A percentile compares a stretch with the other conserved stretches of the same genome.
Evolutionary conservation across 352 stramenopile genomes (phyloP).

Genomic region (Phytopythium oedochilum): DNA sequence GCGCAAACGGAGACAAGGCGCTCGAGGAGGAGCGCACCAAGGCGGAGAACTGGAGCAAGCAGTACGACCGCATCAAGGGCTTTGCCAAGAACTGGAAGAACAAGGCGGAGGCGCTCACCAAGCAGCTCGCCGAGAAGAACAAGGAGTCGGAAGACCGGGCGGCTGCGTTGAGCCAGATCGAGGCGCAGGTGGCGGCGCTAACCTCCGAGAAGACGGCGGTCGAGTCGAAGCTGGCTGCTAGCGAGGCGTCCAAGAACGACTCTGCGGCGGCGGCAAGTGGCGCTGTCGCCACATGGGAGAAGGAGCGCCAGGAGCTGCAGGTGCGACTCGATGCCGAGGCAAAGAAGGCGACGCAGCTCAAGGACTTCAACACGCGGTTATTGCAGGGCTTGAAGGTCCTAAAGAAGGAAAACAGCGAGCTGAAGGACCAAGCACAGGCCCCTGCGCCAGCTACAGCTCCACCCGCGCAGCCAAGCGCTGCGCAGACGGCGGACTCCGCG

Average conservation of each 20-base stretch:
- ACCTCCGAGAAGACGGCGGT: slow-evolving; percentile 35
- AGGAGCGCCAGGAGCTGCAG: slow-evolving; percentile 53
- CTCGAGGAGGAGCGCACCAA: slow-evolving; percentile 65
- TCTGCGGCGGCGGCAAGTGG: slow-evolving; percentile 21
- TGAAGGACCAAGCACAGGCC: slow-evolving; percentile 45
- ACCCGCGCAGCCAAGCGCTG: slow-evolving; percentile 7
- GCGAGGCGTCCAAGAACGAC: slow-evolving; percentile 36
- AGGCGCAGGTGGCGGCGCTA: slow-evolving; percentile 27
- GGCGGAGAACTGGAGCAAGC: slow-evolving; percentile 62
- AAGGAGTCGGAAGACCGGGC: slow-evolving; percentile 54
- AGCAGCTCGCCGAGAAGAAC: slow-evolving; percentile 63
- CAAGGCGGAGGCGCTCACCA: slow-evolving; percentile 60
- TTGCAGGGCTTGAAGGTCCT: slow-evolving; percentile 64
- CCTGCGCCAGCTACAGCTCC: not conserved
- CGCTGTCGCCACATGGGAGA: slow-evolving; percentile 38
- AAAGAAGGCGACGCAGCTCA: slow-evolving; percentile 63
- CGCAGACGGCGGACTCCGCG: slow-evolving; percentile 6
- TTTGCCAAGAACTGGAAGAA: slow-evolving; percentile 85
- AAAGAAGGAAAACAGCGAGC: slow-evolving; percentile 73
- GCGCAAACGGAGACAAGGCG: slow-evolving; percentile 36
- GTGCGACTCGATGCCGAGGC: slow-evolving; percentile 55
- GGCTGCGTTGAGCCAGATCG: slow-evolving; percentile 23
- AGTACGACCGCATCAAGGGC: slow-evolving; percentile 76
- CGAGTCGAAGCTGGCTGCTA: slow-evolving; percentile 35
- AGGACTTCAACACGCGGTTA: slow-evolving; percentile 68